Percentiles rank a stretch among this genome's conserved stretches.
Conservation (phyloP, 805 yeast species). For the Cyberlindnera xishuangbannaensis region DNA sequence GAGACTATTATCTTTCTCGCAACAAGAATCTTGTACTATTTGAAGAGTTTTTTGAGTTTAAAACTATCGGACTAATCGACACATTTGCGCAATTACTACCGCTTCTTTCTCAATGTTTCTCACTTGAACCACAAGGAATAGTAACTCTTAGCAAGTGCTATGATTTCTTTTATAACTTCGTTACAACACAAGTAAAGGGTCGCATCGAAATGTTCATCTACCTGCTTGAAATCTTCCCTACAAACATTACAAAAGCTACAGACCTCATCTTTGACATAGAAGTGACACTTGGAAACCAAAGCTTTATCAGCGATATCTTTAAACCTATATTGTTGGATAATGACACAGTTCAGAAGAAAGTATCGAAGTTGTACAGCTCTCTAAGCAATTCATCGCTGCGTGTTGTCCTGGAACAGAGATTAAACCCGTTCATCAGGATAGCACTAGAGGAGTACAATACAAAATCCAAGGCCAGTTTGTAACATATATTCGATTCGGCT, state of each 20-base stretch:
- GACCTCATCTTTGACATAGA: conserved; percentile 18
- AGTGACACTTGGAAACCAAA: conserved; percentile 1
- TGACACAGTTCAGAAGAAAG: conserved; percentile 7
- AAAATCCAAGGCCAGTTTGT: too few species aligned
- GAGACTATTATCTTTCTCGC: conserved; percentile 27
- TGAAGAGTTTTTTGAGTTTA: conserved; percentile 28
- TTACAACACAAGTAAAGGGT: conserved; percentile 4
- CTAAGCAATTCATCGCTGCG: conserved; percentile 10
- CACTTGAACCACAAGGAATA: background rate
- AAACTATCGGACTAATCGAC: conserved; percentile 20
- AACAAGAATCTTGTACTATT: conserved; percentile 29
- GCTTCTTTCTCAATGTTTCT: background rate
- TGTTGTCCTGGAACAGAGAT: conserved; percentile 15
- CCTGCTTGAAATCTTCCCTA: conserved; percentile 22
- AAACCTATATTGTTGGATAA: conserved; percentile 15
- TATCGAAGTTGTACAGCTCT: conserved; percentile 7
- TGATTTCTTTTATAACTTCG: conserved; percentile 8
- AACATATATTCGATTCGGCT: too few species aligned
- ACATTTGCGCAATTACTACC: conserved; percentile 13
- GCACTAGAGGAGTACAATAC: conserved; percentile 4
- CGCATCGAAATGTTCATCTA: conserved; percentile 18
- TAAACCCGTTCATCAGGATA: conserved; percentile 12
- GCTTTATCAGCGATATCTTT: conserved; percentile 15
- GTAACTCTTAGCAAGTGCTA: conserved; percentile 1
- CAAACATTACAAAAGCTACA: background rate